Base-by-base conservation (phyloP, 495 filamentous ascomycete species). In the Clohesyomyces aquaticus region DNA sequence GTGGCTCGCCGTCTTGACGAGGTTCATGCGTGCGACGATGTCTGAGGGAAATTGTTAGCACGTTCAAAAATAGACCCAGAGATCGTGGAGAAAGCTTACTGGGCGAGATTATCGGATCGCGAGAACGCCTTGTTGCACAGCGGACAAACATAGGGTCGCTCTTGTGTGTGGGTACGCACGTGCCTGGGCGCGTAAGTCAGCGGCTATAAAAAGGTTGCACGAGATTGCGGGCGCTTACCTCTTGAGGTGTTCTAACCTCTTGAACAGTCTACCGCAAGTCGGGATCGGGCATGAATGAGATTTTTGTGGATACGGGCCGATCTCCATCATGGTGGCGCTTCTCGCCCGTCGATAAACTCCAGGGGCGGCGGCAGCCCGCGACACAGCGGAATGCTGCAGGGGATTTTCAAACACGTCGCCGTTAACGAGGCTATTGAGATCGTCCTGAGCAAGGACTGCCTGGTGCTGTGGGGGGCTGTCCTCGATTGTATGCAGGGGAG, bases 91-190 rank as follows among this genome's bases (percentile, higher is more conserved):
- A 16, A 63, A 74, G 32, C 91, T 83, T 88, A 96, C 88, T 98
- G 94, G 75, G 94, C 94, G 75, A 98, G 87, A 76, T 98, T 98
- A 80, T 98, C 94, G 69, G 92, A 96, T 72, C 94, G 85, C 48
- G 94, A 97, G 77, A 98, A 98, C 48, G 93, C 94, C 79, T 98
- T 98, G 83, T 87, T 96, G 85, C 94, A 98, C 75, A 95, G 89
- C 71, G 88, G 88, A 83, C 94, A 98, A 70, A 91, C 87, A 77
- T 98, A 98, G 69, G 94, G 94, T 80, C 93, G 88, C 80, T 98
- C 94, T 84, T 98, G 94, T 21, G 94, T 98, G 81, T 98, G 94
- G 72, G 94, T 98, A 76, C 94, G 89, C 77, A 98, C 95, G 82
- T 98, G 94, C 80, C 93, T 96, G 78, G 56, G 69, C 76, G 77